Evolutionary conservation across 768 basidiomycete species (phyloP).

Genomic region (Suillus americanus): DNA sequence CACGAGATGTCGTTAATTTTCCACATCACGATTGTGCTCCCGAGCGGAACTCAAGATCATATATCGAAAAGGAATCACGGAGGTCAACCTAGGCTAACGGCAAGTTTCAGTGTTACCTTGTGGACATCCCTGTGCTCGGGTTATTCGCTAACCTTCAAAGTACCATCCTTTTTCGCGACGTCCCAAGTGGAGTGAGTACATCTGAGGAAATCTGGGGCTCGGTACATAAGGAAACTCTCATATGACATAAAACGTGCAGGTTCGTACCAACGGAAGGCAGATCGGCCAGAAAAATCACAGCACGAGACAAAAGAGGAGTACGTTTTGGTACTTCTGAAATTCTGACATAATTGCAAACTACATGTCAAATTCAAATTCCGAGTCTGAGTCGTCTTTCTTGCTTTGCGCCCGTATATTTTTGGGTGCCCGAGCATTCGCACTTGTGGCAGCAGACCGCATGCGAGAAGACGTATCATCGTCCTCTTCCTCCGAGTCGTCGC

Average conservation of each 20-base stretch:
- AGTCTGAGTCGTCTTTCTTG: conserved; percentile 70
- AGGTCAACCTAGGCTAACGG: background rate
- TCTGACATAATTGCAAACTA: conserved; percentile 27
- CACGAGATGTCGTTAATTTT: background rate
- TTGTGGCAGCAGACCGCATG: conserved; percentile 56
- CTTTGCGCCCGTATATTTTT: conserved; percentile 55
- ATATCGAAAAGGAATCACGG: background rate
- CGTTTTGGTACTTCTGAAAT: background rate
- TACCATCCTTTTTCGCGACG: background rate
- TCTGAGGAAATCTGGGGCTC: background rate
- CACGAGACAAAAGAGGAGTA: background rate
- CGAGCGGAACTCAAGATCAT: background rate
- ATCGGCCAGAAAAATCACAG: background rate
- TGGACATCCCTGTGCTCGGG: background rate
- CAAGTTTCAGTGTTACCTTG: background rate
- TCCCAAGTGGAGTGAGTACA: background rate
- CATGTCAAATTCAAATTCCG: conserved; percentile 75
- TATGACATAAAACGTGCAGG: background rate
- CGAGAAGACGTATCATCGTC: conserved; percentile 52
- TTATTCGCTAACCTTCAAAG: background rate
- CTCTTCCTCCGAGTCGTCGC: conserved; percentile 44
- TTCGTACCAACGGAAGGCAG: background rate
- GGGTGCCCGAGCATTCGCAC: conserved; percentile 46
- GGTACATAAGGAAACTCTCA: background rate
- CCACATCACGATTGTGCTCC: background rate